Percentiles rank a stretch among this genome's conserved stretches.
Evolutionary conservation across 139 green algal genomes (phyloP).

Genomic region (Cymbomonas tetramitiformis): DNA sequence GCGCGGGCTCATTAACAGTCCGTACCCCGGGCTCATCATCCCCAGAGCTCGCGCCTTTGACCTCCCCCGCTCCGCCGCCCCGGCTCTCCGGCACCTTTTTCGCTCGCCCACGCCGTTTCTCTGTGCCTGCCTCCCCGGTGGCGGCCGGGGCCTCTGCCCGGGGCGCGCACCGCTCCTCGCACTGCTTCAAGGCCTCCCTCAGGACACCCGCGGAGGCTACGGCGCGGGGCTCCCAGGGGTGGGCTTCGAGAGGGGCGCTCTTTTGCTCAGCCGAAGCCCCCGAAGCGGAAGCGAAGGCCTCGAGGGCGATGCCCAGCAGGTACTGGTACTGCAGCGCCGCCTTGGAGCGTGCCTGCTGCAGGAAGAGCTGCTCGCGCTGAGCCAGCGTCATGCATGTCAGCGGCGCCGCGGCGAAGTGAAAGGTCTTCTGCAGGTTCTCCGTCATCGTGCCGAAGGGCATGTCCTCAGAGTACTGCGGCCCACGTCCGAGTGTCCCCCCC

Average conservation of each 20-base stretch:
- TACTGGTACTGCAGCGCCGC: not conserved
- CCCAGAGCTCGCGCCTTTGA: no score
- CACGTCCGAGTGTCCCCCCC: no score
- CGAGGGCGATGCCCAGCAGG: not conserved
- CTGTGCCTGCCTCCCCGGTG: not conserved
- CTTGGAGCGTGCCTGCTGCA: not conserved
- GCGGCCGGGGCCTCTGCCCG: not conserved
- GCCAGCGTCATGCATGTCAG: conserved; percentile 1
- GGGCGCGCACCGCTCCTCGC: not conserved
- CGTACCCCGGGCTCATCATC: no score
- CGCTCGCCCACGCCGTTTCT: not conserved
- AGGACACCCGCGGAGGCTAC: not conserved
- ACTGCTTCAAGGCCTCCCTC: not conserved
- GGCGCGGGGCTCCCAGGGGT: not conserved
- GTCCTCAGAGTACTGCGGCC: no score
- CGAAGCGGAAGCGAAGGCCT: not conserved
- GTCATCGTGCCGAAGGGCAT: no score
- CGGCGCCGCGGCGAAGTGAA: no score
- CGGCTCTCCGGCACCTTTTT: no score
- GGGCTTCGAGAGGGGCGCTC: not conserved
- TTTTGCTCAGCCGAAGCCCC: not conserved
- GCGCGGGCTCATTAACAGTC: no score
- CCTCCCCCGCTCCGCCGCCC: no score
- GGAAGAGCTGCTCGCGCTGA: not conserved
- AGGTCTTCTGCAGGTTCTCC: no score